Evolutionary conservation across 164 flowering plant genomes (phyloP).

Genomic region (Magnolia kwangsiensis): DNA sequence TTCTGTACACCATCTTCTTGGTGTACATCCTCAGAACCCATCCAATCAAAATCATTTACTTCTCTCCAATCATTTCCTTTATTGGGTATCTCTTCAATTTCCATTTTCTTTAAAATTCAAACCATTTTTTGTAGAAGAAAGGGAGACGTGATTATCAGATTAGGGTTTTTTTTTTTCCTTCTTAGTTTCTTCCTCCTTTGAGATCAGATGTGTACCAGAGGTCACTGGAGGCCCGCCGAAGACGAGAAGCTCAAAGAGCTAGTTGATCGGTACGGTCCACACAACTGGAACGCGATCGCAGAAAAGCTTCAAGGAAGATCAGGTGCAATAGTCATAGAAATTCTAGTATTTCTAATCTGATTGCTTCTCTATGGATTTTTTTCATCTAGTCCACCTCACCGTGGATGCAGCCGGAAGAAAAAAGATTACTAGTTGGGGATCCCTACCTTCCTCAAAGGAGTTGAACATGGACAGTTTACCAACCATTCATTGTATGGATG

Average conservation of each 20-base stretch:
- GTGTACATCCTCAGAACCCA: not conserved
- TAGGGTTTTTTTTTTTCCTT: not conserved
- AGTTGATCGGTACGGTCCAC: conserved; percentile 63
- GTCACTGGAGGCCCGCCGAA: conserved; percentile 80
- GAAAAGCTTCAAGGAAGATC: conserved; percentile 76
- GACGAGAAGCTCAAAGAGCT: conserved; percentile 64
- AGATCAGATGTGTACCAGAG: conserved; percentile 56
- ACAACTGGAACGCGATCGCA: conserved; percentile 80
- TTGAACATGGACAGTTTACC: too few relatives aligned
- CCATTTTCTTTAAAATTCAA: not conserved
- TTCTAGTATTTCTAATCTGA: not conserved
- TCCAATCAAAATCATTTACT: not conserved
- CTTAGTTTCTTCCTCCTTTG: not conserved
- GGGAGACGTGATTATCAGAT: not conserved
- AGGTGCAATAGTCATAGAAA: conserved; percentile 31
- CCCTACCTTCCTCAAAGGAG: too few relatives aligned
- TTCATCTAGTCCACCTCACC: not conserved
- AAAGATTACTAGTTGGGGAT: too few relatives aligned
- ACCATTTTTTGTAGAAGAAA: not conserved
- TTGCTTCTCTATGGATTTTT: not conserved
- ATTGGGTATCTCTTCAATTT: not conserved
- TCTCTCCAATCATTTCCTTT: not conserved
- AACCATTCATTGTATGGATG: too few relatives aligned
- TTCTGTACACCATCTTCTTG: conserved; percentile 3
- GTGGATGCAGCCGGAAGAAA: too few relatives aligned